These are phyloP conservation scores for Amniculicola lignicola DNA, from an alignment of 495 filamentous ascomycete genomes.

Conservation along the genomic window DNA sequence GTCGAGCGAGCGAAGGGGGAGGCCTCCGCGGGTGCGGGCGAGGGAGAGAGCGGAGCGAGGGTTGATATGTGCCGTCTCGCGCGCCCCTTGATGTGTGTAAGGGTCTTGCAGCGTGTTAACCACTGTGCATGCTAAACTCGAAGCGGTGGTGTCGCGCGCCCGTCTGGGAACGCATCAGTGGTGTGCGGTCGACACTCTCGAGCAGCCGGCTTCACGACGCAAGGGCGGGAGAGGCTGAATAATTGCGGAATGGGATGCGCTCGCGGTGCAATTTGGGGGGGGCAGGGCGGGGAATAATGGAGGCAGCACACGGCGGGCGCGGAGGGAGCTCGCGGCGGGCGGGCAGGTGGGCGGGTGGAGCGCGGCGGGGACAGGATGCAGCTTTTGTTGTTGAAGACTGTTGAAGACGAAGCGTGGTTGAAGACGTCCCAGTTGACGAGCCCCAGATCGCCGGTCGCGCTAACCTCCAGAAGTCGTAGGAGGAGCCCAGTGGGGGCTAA, in stretches of 20 bases:
- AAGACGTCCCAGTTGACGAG: neutral
- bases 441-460: neutral
- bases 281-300: neutral
- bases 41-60: conserved; percentile 11
- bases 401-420: neutral
- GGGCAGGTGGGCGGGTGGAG: too few species aligned
- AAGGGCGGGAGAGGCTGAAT: conserved; percentile 31
- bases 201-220: conserved; percentile 15
- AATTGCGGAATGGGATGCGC: conserved; percentile 28
- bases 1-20: conserved; percentile 19
- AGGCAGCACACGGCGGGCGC: neutral
- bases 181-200: conserved; percentile 8
- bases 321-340: neutral
- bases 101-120: conserved; percentile 22
- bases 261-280: too few species aligned
- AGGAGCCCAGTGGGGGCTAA: too few species aligned
- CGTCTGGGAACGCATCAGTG: conserved; percentile 33
- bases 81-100: conserved; percentile 30
- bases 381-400: too few species aligned
- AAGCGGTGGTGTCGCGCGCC: conserved; percentile 32
- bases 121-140: conserved; percentile 36
- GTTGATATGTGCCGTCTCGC: conserved; percentile 24
- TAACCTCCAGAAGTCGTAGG: too few species aligned
- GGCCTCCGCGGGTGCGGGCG: conserved; percentile 5
- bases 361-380: too few species aligned